phyloP scores from a whole-genome alignment of 352 stramenopile genomes.

The Albugo laibachii region DNA sequence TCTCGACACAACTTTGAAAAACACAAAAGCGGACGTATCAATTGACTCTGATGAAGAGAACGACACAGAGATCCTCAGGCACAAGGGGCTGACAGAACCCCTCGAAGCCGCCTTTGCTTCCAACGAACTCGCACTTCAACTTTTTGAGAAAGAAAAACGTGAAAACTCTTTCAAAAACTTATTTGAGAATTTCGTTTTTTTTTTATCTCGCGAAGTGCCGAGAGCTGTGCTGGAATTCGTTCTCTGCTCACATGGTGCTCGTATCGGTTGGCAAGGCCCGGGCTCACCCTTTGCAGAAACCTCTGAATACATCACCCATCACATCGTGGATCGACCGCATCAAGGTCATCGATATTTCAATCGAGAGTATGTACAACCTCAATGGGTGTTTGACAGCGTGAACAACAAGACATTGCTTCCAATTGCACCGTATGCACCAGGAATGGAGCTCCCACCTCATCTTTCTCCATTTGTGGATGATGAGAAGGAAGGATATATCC shows the following conservation, averaged over 20 bases:
- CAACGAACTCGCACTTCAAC: slow-evolving; percentile 57
- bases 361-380: slow-evolving; percentile 96
- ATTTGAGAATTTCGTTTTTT: slow-evolving; percentile 78
- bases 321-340: slow-evolving; percentile 89
- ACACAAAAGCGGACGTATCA: slow-evolving; percentile 17
- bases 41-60: slow-evolving; percentile 57
- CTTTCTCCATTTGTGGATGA: slow-evolving; percentile 95
- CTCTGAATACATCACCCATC: slow-evolving; percentile 92
- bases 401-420: slow-evolving; percentile 94
- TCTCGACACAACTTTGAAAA: slow-evolving; percentile 18
- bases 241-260: slow-evolving; percentile 84
- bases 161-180: slow-evolving; percentile 51
- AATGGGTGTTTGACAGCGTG: slow-evolving; percentile 97
- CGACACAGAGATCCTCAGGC: slow-evolving; percentile 36
- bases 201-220: slow-evolving; percentile 90
- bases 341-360: slow-evolving; percentile 77
- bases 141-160: slow-evolving; percentile 66
- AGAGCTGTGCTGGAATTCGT: slow-evolving; percentile 90
- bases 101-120: slow-evolving; percentile 77
- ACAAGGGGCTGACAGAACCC: slow-evolving; percentile 79
- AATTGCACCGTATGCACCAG: slow-evolving; percentile 84
- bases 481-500: slow-evolving; percentile 90
- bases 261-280: slow-evolving; percentile 89
- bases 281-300: slow-evolving; percentile 82
- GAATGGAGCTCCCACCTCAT: slow-evolving; percentile 77